Conservation (phyloP, 106 monocot genomes). For the Phalaenopsis aphrodite region DNA sequence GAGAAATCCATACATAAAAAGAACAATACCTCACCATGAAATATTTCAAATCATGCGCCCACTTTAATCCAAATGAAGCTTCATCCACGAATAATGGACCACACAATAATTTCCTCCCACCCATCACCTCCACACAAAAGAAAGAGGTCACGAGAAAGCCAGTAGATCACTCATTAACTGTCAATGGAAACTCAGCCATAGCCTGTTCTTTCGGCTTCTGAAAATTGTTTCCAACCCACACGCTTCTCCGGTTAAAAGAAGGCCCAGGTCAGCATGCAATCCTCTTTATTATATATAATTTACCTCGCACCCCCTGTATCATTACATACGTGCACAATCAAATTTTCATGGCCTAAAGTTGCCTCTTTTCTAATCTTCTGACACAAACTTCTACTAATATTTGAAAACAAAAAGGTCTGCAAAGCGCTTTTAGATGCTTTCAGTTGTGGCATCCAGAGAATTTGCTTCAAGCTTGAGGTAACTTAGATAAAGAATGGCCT, state of each 20-base stretch:
- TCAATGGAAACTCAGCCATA: no score
- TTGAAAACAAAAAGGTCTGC: background rate
- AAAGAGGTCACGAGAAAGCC: no score
- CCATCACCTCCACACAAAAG: no score
- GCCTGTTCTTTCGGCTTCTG: no score
- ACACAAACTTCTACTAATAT: background rate
- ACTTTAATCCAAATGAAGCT: no score
- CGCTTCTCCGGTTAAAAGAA: background rate
- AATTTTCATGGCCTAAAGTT: background rate
- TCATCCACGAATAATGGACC: no score
- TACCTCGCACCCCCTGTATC: background rate
- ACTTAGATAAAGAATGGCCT: constrained; percentile 64
- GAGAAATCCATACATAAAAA: no score
- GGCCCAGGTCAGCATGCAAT: background rate
- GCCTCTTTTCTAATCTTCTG: background rate
- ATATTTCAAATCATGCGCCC: no score
- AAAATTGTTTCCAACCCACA: background rate
- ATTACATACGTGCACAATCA: no score
- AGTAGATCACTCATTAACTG: no score
- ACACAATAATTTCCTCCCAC: no score
- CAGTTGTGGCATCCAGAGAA: constrained; percentile 13
- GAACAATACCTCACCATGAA: no score
- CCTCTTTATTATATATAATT: background rate
- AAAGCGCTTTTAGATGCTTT: background rate
- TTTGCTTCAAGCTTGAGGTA: constrained; percentile 48